Evolutionary conservation across 805 yeast species (phyloP).

Genomic region (Wickerhamia fluorescens): DNA sequence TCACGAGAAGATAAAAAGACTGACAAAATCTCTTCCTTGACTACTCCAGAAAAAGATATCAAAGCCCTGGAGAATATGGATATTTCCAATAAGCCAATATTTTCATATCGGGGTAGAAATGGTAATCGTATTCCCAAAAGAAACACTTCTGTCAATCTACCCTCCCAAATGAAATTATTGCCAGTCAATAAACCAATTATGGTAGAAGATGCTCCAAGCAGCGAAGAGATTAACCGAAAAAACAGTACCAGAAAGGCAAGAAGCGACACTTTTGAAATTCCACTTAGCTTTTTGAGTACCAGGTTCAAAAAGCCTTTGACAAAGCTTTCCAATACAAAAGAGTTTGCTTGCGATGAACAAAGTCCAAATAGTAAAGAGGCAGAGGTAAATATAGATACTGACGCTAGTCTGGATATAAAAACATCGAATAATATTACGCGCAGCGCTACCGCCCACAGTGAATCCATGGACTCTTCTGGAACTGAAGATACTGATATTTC

Average conservation of each 20-base stretch:
- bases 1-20: slow-evolving; percentile 1
- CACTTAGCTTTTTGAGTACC: slow-evolving; percentile 10
- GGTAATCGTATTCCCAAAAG: slow-evolving; percentile 3
- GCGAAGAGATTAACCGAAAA: slow-evolving; percentile 23
- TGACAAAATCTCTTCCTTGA: slow-evolving; percentile 1
- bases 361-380: too few relatives aligned
- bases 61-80: background rate
- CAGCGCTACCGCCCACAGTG: too few relatives aligned
- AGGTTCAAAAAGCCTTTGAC: too few relatives aligned
- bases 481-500: too few relatives aligned
- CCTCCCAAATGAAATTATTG: slow-evolving; percentile 51
- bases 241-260: slow-evolving; percentile 29
- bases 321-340: too few relatives aligned
- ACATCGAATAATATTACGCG: too few relatives aligned
- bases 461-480: too few relatives aligned
- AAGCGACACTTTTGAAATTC: slow-evolving; percentile 21
- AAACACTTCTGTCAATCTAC: slow-evolving; percentile 24
- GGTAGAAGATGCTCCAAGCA: slow-evolving; percentile 20
- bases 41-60: background rate
- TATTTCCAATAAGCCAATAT: background rate
- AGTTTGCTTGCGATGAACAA: too few relatives aligned
- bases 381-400: too few relatives aligned
- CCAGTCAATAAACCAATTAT: slow-evolving; percentile 28
- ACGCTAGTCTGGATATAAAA: too few relatives aligned
- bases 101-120: too few relatives aligned